These are phyloP conservation scores for Polytrichum commune DNA, from an alignment of 225 moss, liverwort and hornwort genomes.

Conservation along the genomic window DNA sequence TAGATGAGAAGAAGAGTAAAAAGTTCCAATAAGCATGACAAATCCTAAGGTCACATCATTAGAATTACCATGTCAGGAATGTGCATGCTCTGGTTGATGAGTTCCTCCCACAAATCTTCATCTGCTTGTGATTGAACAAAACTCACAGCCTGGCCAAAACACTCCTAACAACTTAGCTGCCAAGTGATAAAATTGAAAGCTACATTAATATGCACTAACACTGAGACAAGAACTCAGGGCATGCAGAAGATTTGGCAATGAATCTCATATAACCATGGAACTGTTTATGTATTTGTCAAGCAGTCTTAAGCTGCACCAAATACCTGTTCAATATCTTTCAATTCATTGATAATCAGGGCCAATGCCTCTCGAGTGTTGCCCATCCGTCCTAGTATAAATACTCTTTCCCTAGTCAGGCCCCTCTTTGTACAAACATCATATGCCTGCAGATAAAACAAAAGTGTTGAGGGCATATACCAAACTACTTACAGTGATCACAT, in stretches of 20 bases:
- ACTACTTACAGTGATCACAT: too few relatives aligned
- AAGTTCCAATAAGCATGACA: too few relatives aligned
- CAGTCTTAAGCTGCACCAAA: neutral
- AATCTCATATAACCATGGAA: too few relatives aligned
- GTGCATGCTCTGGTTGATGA: conserved; percentile 90
- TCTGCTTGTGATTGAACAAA: conserved; percentile 93
- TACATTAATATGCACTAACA: too few relatives aligned
- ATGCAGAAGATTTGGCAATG: too few relatives aligned
- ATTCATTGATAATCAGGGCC: conserved; percentile 82
- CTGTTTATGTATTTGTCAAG: too few relatives aligned
- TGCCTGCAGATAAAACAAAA: conserved; percentile 49
- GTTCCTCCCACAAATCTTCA: conserved; percentile 96
- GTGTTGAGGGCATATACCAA: too few relatives aligned
- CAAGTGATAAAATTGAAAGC: too few relatives aligned
- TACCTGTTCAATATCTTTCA: conserved; percentile 94
- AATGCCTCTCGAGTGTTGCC: conserved; percentile 91
- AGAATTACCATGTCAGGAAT: conserved; percentile 85
- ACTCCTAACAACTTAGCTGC: conserved; percentile 4
- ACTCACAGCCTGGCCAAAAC: conserved; percentile 67
- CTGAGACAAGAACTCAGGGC: too few relatives aligned
- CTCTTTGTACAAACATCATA: conserved; percentile 85
- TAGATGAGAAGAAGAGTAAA: too few relatives aligned
- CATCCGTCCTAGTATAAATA: conserved; percentile 94
- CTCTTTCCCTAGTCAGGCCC: conserved; percentile 83
- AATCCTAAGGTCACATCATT: too few relatives aligned